Conservation (phyloP, 2,329 filamentous ascomycete species). For the Colletotrichum salicis region DNA sequence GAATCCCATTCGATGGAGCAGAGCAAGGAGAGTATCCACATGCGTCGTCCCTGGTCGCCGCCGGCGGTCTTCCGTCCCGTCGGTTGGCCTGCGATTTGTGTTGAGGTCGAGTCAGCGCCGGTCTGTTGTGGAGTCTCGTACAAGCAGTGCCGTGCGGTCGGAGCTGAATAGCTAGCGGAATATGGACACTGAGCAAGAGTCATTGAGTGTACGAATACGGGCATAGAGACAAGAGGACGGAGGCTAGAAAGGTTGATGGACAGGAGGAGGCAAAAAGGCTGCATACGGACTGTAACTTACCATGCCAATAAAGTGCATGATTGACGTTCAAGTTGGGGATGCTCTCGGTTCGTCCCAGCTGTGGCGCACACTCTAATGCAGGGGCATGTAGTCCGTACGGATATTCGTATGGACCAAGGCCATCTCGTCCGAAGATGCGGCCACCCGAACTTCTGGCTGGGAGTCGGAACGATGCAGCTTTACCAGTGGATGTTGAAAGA, state of each 20-base stretch:
- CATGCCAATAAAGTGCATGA: conserved; percentile 19
- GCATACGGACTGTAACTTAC: neutral
- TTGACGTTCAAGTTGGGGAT: conserved; percentile 22
- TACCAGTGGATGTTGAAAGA: neutral
- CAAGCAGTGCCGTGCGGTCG: conserved; percentile 15
- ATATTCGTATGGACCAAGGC: neutral
- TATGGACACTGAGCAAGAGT: neutral
- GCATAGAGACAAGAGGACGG: neutral
- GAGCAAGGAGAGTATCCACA: neutral
- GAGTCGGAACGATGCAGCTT: conserved; percentile 26
- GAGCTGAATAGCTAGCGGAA: neutral
- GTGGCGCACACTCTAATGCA: conserved; percentile 29
- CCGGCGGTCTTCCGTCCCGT: conserved; percentile 16
- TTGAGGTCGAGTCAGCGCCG: conserved; percentile 15
- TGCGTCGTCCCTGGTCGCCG: conserved; percentile 3
- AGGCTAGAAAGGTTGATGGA: neutral
- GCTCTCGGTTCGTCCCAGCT: conserved; percentile 23
- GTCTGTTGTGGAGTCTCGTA: neutral
- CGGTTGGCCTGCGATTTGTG: neutral
- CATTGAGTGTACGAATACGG: neutral
- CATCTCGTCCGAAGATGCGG: conserved; percentile 15
- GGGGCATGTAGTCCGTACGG: conserved; percentile 9
- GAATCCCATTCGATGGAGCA: conserved; percentile 24
- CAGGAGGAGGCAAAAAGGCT: conserved; percentile 23
- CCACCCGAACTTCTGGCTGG: neutral